Percentiles rank a stretch among this genome's conserved stretches.
Conservation (phyloP, 1,139 yeast species). For the Hemisphaericaspora xylofermentans region DNA sequence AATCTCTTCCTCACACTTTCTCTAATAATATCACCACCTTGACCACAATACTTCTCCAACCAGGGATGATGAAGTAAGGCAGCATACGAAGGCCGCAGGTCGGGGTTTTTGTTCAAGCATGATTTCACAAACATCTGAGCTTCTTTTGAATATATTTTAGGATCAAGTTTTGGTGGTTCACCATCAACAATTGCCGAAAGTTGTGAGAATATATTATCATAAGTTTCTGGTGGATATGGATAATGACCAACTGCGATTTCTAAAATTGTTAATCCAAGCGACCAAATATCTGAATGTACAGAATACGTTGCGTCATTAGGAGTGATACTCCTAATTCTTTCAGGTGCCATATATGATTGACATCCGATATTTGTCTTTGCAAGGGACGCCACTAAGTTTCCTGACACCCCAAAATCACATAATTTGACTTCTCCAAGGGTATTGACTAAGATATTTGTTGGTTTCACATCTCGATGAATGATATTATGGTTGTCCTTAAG, state of each 20-base stretch:
- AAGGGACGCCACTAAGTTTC: conserved; percentile 90
- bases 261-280: conserved; percentile 81
- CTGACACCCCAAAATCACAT: conserved; percentile 96
- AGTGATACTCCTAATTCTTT: conserved; percentile 65
- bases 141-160: conserved; percentile 58
- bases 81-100: conserved; percentile 78
- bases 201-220: conserved; percentile 86
- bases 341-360: conserved; percentile 99
- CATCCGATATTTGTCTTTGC: conserved; percentile 98
- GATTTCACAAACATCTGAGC: conserved; percentile 80
- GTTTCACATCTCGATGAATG: conserved; percentile 96
- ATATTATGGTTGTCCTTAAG: conserved; percentile 86
- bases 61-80: conserved; percentile 79
- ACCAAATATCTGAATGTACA: conserved; percentile 96
- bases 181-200: conserved; percentile 96
- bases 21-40: conserved; percentile 43
- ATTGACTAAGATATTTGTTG: conserved; percentile 85
- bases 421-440: conserved; percentile 83
- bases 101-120: conserved; percentile 82
- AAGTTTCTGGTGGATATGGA: conserved; percentile 95
- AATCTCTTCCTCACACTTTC: conserved; percentile 35
- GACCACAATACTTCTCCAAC: conserved; percentile 54
- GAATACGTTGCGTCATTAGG: conserved; percentile 80
- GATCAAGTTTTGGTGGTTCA: conserved; percentile 75
- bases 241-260: conserved; percentile 90